These are phyloP conservation scores for Apostasia shenzhenica DNA, from an alignment of 106 monocot genomes.

Conservation along the genomic window DNA sequence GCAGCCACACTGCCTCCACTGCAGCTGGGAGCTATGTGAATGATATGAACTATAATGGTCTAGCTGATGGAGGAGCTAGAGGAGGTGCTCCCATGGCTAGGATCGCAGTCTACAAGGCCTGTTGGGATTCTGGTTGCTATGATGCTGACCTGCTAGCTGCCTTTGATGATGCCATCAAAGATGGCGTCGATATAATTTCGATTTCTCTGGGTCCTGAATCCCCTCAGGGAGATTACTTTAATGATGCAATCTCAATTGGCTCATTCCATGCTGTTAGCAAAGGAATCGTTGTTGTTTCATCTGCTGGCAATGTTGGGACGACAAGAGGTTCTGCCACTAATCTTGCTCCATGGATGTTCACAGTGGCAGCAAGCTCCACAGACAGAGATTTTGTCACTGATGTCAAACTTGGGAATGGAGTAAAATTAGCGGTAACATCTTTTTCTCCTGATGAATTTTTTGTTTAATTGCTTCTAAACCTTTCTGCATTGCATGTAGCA, in stretches of 20 bases:
- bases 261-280: slow-evolving; percentile 74
- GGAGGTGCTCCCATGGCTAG: slow-evolving; percentile 87
- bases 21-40: slow-evolving; percentile 63
- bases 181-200: slow-evolving; percentile 84
- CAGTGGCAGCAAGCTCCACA: slow-evolving; percentile 78
- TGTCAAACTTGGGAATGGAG: slow-evolving; percentile 60
- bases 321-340: slow-evolving; percentile 63
- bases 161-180: slow-evolving; percentile 78
- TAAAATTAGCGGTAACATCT: slow-evolving; percentile 50
- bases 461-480: background rate
- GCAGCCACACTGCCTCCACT: slow-evolving; percentile 89
- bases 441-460: background rate
- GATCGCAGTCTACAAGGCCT: slow-evolving; percentile 83
- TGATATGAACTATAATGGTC: slow-evolving; percentile 57
- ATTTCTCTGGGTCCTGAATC: slow-evolving; percentile 69
- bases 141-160: slow-evolving; percentile 90
- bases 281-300: slow-evolving; percentile 75
- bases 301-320: slow-evolving; percentile 74
- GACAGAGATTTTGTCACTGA: slow-evolving; percentile 74
- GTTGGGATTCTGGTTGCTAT: slow-evolving; percentile 87
- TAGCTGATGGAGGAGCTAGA: slow-evolving; percentile 59
- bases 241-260: slow-evolving; percentile 74
- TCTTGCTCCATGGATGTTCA: slow-evolving; percentile 94
- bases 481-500: slow-evolving; percentile 11
- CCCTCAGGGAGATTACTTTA: slow-evolving; percentile 79